A percentile compares a stretch with the other conserved stretches of the same genome.
These are phyloP conservation scores for Evansstolkia leycettana DNA, from an alignment of 495 filamentous ascomycete genomes.

Conservation along the genomic window DNA sequence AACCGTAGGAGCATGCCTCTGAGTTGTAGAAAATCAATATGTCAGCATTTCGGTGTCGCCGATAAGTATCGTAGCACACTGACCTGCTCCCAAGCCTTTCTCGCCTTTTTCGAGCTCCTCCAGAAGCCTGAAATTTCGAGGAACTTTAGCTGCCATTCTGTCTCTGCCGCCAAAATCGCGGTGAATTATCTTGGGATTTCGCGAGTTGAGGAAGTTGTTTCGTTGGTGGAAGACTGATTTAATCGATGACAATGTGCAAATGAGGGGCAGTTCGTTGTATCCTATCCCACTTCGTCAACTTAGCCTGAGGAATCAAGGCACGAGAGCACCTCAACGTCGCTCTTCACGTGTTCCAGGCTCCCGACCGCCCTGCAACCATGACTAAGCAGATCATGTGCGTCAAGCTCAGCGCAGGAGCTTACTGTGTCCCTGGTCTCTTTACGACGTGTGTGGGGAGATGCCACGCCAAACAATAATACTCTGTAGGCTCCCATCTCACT, in stretches of 20 bases:
- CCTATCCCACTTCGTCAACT: conserved; percentile 9
- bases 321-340: neutral
- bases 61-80: conserved; percentile 4
- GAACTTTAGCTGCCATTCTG: conserved; percentile 71
- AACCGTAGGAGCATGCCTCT: conserved; percentile 96
- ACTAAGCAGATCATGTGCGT: conserved; percentile 34
- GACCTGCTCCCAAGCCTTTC: conserved; percentile 91
- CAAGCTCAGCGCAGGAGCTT: conserved; percentile 10
- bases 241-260: no score
- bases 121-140: conserved; percentile 87
- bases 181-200: no score
- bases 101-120: conserved; percentile 99
- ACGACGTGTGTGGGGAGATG: conserved; percentile 25
- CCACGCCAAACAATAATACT: conserved; percentile 20
- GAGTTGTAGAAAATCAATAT: conserved; percentile 4
- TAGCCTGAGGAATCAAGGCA: conserved; percentile 1
- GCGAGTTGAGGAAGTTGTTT: no score
- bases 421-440: conserved; percentile 23
- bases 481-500: neutral
- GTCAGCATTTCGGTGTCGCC: conserved; percentile 4
- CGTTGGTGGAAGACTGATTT: no score
- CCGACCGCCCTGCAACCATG: no score
- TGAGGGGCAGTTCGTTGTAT: conserved; percentile 13
- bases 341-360: no score
- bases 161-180: no score